Base-by-base conservation (phyloP, 1,139 yeast species). In the Candida tropicalis region DNA sequence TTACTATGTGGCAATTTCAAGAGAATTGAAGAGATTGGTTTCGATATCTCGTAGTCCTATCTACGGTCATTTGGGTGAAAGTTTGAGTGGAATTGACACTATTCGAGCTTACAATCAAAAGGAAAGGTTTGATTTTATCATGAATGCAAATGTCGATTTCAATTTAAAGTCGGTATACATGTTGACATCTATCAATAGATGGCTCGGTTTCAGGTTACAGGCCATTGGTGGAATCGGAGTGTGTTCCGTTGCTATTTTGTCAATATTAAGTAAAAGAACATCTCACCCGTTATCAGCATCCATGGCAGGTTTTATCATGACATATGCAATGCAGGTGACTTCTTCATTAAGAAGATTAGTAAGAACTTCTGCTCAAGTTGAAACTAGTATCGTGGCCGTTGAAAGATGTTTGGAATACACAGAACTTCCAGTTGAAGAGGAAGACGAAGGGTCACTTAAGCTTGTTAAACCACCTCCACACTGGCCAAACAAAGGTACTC, bases 351-450 rank as follows among this genome's bases (percentile, higher is more conserved):
- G 77, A 3, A 59, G 77, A 60, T 63, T 78, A 45, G 61, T 81
- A 40, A 66, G 82, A 57, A 69, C 83, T 4, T 63, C 70, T 47
- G 86, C 95, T 0, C 83, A 82, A 56, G 79, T 85, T 24, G 96
- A 88, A 59, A 87, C 86, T 62, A 85, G 84, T 57, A 78, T 88
- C 89, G 87, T 86, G 56, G 82, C 95, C 6, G 93, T 84, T n/a
- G 96, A 89, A 65, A 77, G 97, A 59, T 64, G 89, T 41, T 75
- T 80, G 48, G 77, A 82, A 44, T 87, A 87, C 62, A 93, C 91
- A 0, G 10, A 9, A 17, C 71, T 53, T 42, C 51, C 60, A 29
- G 56, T 72, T 42, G 75, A 73, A 4, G 65, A 65, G 46, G 77
- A 72, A 50, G 69, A 70, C 4, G 56, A 69, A 24, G 57, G 79